Percentiles rank a stretch among this genome's conserved stretches.
These are phyloP conservation scores for Tinospora cordifolia DNA, from an alignment of 164 flowering plant species.

Conservation along the genomic window DNA sequence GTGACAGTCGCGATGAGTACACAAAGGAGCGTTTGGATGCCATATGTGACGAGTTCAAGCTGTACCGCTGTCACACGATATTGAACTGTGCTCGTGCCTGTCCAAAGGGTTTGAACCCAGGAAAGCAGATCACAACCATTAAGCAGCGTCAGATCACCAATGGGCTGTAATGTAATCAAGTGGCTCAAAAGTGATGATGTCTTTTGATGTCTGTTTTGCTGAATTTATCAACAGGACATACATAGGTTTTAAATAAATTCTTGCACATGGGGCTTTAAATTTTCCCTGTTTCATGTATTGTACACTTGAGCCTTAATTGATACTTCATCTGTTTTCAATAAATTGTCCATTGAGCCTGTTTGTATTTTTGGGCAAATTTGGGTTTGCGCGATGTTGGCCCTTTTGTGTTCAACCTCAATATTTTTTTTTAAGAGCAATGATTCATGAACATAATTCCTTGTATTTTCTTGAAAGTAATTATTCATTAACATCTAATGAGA, in stretches of 20 bases:
- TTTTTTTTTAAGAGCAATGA: no score
- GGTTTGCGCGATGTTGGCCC: not conserved
- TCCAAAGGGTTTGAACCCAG: constrained; percentile 98
- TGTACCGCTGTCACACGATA: constrained; percentile 93
- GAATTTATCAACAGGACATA: not conserved
- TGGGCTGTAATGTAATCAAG: no score
- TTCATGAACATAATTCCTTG: no score
- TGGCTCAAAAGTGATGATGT: not conserved
- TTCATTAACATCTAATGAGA: no score
- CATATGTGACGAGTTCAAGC: constrained; percentile 82
- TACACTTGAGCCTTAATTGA: not conserved
- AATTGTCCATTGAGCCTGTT: not conserved
- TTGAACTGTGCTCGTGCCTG: constrained; percentile 95
- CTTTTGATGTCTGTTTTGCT: not conserved
- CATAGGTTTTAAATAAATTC: not conserved
- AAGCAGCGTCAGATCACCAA: constrained; percentile 51
- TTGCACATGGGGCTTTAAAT: constrained; percentile 1
- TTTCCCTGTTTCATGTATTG: not conserved
- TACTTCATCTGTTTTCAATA: constrained; percentile 13
- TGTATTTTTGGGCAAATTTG: not conserved
- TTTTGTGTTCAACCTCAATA: not conserved
- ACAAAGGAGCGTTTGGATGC: no score
- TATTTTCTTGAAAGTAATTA: no score
- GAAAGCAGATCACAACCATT: constrained; percentile 70
- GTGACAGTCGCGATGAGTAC: no score